These are phyloP conservation scores for Chalciporus chontae DNA, from an alignment of 768 basidiomycete species.

Conservation along the genomic window DNA sequence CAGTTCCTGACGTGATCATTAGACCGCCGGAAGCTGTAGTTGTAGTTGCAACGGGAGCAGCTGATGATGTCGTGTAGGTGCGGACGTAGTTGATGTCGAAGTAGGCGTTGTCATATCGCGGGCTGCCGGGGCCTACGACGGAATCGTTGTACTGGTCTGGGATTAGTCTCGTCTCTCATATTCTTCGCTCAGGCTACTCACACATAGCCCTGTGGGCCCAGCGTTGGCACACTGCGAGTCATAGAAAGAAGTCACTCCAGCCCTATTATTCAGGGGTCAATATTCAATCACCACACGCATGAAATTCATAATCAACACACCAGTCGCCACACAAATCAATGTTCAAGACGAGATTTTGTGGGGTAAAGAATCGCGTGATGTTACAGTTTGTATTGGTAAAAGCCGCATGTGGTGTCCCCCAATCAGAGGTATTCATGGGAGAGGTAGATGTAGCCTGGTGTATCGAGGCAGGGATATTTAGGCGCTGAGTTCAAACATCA, in stretches of 20 bases:
- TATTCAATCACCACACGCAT: background rate
- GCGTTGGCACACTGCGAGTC: slow-evolving; percentile 37
- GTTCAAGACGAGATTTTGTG: slow-evolving; percentile 51
- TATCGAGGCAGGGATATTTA: slow-evolving; percentile 36
- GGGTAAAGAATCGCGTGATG: slow-evolving; percentile 42
- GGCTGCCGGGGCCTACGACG: slow-evolving; percentile 52
- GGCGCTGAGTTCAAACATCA: slow-evolving; percentile 29
- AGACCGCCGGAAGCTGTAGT: background rate
- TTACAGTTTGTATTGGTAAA: slow-evolving; percentile 42
- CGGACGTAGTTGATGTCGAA: slow-evolving; percentile 69
- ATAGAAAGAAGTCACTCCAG: slow-evolving; percentile 45
- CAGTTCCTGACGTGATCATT: background rate
- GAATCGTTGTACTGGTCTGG: slow-evolving; percentile 45
- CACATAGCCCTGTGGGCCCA: slow-evolving; percentile 41
- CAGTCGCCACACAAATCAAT: slow-evolving; percentile 54
- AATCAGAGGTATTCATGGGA: slow-evolving; percentile 37
- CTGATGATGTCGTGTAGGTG: slow-evolving; percentile 42
- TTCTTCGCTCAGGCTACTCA: slow-evolving; percentile 20
- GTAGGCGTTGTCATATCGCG: slow-evolving; percentile 55
- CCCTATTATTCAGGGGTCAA: slow-evolving; percentile 33
- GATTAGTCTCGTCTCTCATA: background rate
- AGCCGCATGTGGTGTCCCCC: slow-evolving; percentile 44
- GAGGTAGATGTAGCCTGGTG: slow-evolving; percentile 28
- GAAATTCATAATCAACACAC: slow-evolving; percentile 23
- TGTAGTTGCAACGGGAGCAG: slow-evolving; percentile 9